Conservation (phyloP, 2,329 filamentous ascomycete species). For the Nigrospora sphaerica region DNA sequence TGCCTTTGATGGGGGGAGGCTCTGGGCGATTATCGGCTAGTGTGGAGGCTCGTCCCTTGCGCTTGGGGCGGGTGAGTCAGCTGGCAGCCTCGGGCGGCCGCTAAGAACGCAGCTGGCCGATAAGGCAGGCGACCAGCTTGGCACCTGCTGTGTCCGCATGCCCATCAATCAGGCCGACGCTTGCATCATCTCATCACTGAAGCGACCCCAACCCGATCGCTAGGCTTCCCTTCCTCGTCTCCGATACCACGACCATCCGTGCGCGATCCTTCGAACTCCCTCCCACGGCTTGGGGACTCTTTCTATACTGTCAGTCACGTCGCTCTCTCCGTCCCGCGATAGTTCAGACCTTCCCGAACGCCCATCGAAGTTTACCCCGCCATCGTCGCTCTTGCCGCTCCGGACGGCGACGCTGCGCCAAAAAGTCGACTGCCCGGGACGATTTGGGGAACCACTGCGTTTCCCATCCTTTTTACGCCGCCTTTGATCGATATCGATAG, state of each 20-base stretch:
- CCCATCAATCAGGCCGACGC: too few species aligned
- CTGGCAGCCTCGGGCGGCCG: not conserved
- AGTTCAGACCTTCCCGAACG: too few species aligned
- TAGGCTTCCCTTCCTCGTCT: conserved; percentile 1
- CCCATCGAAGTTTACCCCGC: not conserved
- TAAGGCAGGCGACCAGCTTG: not conserved
- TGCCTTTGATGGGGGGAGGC: too few species aligned
- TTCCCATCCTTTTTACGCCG: conserved; percentile 6
- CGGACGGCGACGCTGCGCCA: not conserved
- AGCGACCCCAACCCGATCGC: not conserved
- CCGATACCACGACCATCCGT: not conserved
- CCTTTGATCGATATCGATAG: conserved; percentile 5
- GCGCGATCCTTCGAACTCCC: too few species aligned
- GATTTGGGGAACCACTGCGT: not conserved
- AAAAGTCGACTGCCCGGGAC: not conserved
- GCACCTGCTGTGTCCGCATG: not conserved
- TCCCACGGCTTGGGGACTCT: too few species aligned
- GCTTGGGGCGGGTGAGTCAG: not conserved
- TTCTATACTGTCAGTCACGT: too few species aligned
- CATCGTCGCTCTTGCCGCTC: not conserved
- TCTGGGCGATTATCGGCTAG: too few species aligned
- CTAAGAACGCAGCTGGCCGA: not conserved
- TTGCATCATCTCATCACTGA: conserved; percentile 1
- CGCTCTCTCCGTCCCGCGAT: too few species aligned
- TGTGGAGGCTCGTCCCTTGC: too few species aligned